Percentiles rank a stretch among this genome's conserved stretches.
These are phyloP conservation scores for Fusarium neocosmosporiellum DNA, from an alignment of 2,329 filamentous ascomycete species.

Conservation along the genomic window DNA sequence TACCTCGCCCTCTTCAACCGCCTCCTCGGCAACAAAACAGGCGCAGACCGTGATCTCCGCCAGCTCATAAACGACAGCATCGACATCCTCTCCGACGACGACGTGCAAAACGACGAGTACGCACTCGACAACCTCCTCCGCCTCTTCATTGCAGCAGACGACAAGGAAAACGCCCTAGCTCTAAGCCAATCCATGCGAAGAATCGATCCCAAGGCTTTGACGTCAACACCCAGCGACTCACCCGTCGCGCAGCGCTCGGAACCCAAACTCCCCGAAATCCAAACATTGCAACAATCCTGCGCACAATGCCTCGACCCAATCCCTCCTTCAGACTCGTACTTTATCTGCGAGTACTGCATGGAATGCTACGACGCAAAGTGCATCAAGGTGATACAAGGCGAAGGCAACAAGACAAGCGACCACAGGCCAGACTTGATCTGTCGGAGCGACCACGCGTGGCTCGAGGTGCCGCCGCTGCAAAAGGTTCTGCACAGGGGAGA, in stretches of 20 bases:
- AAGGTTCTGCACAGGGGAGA: slow-evolving; percentile 51
- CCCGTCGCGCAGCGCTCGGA: slow-evolving; percentile 44
- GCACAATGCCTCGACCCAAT: slow-evolving; percentile 54
- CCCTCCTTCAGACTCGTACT: slow-evolving; percentile 45
- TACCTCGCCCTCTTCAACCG: slow-evolving; percentile 54
- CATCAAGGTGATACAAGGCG: slow-evolving; percentile 45
- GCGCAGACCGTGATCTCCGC: slow-evolving; percentile 46
- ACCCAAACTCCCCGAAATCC: slow-evolving; percentile 52
- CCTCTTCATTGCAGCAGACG: slow-evolving; percentile 52
- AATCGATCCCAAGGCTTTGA: slow-evolving; percentile 45
- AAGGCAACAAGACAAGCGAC: slow-evolving; percentile 46
- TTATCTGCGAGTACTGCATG: slow-evolving; percentile 53
- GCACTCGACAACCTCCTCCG: slow-evolving; percentile 55
- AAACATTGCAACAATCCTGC: slow-evolving; percentile 49
- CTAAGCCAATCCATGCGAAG: slow-evolving; percentile 54
- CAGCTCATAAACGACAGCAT: slow-evolving; percentile 52
- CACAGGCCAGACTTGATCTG: slow-evolving; percentile 47
- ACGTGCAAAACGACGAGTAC: slow-evolving; percentile 55
- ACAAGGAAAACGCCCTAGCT: slow-evolving; percentile 50
- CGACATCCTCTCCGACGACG: slow-evolving; percentile 53
- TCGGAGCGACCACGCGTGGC: slow-evolving; percentile 53
- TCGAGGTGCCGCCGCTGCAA: slow-evolving; percentile 51
- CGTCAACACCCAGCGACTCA: slow-evolving; percentile 44
- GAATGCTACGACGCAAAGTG: slow-evolving; percentile 54
- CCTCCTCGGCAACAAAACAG: slow-evolving; percentile 41